Evolutionary conservation across 2,329 filamentous ascomycete species (phyloP).

Genomic region (Fusarium pseudonygamai): DNA sequence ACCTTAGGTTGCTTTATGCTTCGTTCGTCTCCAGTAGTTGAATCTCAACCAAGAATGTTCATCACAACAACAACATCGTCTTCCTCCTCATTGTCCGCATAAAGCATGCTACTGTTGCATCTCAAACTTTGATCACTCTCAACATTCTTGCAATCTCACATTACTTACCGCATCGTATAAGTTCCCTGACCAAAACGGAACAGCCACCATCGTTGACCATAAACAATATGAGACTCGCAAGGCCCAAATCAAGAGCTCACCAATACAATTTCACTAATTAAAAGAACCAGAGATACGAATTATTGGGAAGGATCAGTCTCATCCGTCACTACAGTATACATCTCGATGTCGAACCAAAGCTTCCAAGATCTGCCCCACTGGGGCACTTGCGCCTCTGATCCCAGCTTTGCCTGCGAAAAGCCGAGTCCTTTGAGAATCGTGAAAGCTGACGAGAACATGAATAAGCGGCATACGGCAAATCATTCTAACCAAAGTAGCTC

Average conservation of each 20-base stretch:
- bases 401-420: constrained; percentile 38
- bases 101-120: background rate
- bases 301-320: background rate
- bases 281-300: background rate
- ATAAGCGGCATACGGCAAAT: constrained; percentile 34
- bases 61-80: background rate
- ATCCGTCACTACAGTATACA: background rate
- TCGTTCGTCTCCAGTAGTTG: background rate
- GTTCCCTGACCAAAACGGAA: background rate
- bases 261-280: no score
- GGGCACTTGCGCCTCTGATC: constrained; percentile 45
- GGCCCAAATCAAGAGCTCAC: background rate
- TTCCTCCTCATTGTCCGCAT: background rate
- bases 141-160: background rate
- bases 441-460: constrained; percentile 48
- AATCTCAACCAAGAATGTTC: background rate
- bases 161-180: background rate
- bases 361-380: constrained; percentile 38
- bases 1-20: background rate
- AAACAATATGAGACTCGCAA: background rate
- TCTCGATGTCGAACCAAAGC: constrained; percentile 49
- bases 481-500: constrained; percentile 41
- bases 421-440: constrained; percentile 62
- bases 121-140: background rate
- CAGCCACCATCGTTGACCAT: background rate